Evolutionary conservation across 1,284 basidiomycete species (phyloP).

Genomic region (Ustilago crameri): DNA sequence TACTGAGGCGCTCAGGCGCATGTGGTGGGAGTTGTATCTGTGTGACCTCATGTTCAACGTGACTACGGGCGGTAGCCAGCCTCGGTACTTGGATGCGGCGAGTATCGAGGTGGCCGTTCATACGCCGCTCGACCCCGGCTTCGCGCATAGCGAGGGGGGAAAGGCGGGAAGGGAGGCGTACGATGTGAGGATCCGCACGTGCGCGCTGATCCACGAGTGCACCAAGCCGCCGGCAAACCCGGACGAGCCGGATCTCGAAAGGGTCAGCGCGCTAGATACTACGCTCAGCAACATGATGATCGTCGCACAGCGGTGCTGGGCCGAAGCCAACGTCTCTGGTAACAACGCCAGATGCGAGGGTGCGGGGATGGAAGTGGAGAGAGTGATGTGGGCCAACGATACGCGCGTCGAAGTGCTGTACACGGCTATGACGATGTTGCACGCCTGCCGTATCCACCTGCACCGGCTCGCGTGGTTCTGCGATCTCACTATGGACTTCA

Average conservation of each 20-base stretch:
- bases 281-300: constrained; percentile 29
- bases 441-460: constrained; percentile 21
- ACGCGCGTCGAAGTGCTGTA: constrained; percentile 21
- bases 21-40: constrained; percentile 22
- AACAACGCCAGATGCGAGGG: too few species aligned
- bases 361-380: neutral
- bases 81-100: constrained; percentile 1
- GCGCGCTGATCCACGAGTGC: constrained; percentile 21
- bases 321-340: neutral
- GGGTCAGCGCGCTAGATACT: constrained; percentile 16
- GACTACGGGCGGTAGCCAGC: constrained; percentile 15
- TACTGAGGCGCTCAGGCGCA: constrained; percentile 5
- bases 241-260: constrained; percentile 11
- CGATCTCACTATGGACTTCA: constrained; percentile 24
- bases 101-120: constrained; percentile 12
- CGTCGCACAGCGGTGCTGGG: constrained; percentile 10
- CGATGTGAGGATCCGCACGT: constrained; percentile 15
- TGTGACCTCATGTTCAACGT: constrained; percentile 19
- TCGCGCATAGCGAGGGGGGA: neutral
- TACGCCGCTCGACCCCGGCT: constrained; percentile 16
- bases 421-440: constrained; percentile 13
- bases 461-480: constrained; percentile 23
- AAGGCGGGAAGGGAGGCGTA: constrained; percentile 11
- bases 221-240: constrained; percentile 9
- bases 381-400: constrained; percentile 6